Base-by-base conservation (phyloP, 371 early-diverging fungal genomes). In the Ordospora colligata region DNA sequence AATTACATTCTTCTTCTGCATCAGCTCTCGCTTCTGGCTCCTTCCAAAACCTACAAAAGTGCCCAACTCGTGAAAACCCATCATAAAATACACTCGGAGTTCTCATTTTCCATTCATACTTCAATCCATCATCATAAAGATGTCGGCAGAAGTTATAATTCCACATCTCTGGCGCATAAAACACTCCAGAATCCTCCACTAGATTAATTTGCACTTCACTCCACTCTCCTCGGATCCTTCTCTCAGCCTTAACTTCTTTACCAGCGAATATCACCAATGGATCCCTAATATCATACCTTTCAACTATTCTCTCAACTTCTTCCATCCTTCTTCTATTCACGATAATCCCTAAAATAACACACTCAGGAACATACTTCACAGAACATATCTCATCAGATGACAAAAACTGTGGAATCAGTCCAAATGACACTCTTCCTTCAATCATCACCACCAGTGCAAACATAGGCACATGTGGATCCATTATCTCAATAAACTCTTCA, bases 11-110 rank as follows among this genome's bases (percentile, higher is more conserved):
- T 21, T 12, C 11, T 7, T 66, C 46, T 12, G 25, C 50, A 3
- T 12, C 37, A 7, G 12, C 19, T 32, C 32, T 5, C 32, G 32
- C 32, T n/a, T 11, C 50, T 2, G n/a, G 46, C 14, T 46, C 67
- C 25, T 66, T 27, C 25, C 37, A 66, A 44, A 66, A 66, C 67
- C n/a, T 42, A 2, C 43, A 50, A 42, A 66, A 66, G 22, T 66
- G 67, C 21, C 50, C 49, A 32, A 44, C 50, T 50, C 67, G 32
- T 11, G 42, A 66, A 46, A 12, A 12, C 45, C 66, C 74, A 62
- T 63, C 62, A 74, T 58, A 74, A 47, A 74, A 74, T 47, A 52
- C 58, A 22, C 44, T 25, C 2, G 74, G 74, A 2, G 54, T 23
- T 14, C 74, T 53, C 43, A 67, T 14, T 40, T 23, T 49, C 40